Base-by-base conservation (phyloP, 495 filamentous ascomycete genomes). In the Penicillium lagena region DNA sequence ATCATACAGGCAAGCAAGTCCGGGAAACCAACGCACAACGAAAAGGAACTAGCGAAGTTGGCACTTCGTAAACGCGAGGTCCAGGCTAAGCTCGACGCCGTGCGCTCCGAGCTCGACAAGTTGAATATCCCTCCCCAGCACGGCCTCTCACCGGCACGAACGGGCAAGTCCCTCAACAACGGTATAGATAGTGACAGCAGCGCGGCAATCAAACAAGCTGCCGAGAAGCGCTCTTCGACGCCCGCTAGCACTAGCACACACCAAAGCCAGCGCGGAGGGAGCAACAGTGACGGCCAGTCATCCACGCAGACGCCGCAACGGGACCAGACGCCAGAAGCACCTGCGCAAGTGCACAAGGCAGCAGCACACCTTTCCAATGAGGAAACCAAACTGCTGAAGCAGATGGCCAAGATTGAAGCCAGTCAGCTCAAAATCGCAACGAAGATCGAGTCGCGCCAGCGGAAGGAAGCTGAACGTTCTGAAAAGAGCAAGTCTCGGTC, bases 31-130 rank as follows among this genome's bases (percentile, higher is more conserved):
- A 63, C 68, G 1, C 71, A 72, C 34, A 72, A 87, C 47, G 82
- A 90, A 29, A 86, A 82, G 47, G 86, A 93, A 9, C 73, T 96
- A 2, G 65, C 69, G 33, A 93, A 90, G 49, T 77, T 95, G 1
- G 75, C 86, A 10, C 72, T 82, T 7, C 80, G 82, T 45, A 84
- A 84, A 47, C 73, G 73, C 33, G 82, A 85, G 44, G 70, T 87
- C 2, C 79, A 89, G 14, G 78, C 82, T 33, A 87, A 89, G 52
- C 66, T 95, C 0, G 63, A 77, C 10, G 60, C 67, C 37, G 56
- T 73, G 36, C 66, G 70, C 35, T 22, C 59, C 40, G 52, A 75
- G 58, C 58, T 68, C 55, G 54, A 70, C 56, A 46, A 70, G 47
- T 51, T 68, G 5, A 54, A 63, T 7, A 63, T 71, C 12, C 55